Evolutionary conservation across 108 stramenopile species (phyloP), one percentile per base, ranked within the genome.

Genomic region (Parmales sp.): DNA sequence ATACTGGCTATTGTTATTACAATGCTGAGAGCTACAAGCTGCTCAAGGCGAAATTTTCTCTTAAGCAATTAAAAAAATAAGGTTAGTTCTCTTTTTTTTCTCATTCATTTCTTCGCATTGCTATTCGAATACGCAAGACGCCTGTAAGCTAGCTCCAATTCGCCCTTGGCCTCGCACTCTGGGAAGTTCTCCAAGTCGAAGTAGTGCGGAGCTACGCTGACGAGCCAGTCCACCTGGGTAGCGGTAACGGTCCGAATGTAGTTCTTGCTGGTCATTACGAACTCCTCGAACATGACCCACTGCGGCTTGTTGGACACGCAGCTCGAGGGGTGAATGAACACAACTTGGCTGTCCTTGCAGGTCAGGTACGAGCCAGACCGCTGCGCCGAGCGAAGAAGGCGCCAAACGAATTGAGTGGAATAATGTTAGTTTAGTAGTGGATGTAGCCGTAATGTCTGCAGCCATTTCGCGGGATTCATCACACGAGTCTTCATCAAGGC

Each of bases 211-310:
- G 98, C 94, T 69, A 93, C 71, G 51, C 95, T 91, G 38, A 97
- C 88, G 26, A 99, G 78, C 98, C 98, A 99, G 28, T 97, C 96
- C 4, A 86, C 86, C 69, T 87, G 72, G 2, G 95, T 92, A 4
- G 88, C 82, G 0, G 92, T 97, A 28, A 94, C 91, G 2, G 97
- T 99, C 60, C 98, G 82, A 72, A 99, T 97, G 77, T 83, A 98
- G 75, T 99, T 99, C 70, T 96, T 94, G 19, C 90, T 86, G 1
- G 97, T 98, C 63, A 96, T 76, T 1, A 96, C 97, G 79, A 99
- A 99, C 73, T 99, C 98, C 69, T 97, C 95, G 83, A 87, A 99
- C 41, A 98, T 63, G 8, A 96, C 92, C 98, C 98, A 99, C 49
- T 93, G 88, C 3, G 97, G 98, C 72, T 93, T 94, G 49, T 72